Base-by-base conservation (phyloP, 2,329 filamentous ascomycete species). In the Ophiostoma perfectum region DNA sequence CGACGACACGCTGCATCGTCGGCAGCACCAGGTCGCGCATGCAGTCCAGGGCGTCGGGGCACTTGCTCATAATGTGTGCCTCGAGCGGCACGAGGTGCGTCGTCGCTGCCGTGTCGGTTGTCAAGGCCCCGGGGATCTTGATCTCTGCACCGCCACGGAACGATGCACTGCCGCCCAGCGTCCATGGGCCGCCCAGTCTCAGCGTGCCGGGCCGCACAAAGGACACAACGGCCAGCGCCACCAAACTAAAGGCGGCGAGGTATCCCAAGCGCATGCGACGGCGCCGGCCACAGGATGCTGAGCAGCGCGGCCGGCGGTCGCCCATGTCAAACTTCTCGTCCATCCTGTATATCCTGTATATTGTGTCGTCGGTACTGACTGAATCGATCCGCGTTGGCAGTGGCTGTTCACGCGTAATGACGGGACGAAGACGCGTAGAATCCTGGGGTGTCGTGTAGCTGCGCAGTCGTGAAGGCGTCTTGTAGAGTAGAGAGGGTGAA, bases 61-160 rank as follows among this genome's bases (percentile, higher is more conserved):
- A 99, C 83, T 98, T 97, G 80, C 88, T 91, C 89, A 98, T 99
- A 74, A 98, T 95, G 78, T 98, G 94, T 68, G 92, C 91, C 77
- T 99, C 95, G 2, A 99, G 80, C 4, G 92, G 90, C 4, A 98
- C 90, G 69, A 82, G 78, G 62, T 70, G 71, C n/a, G 63, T 44
- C 14, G 60, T 18, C 2, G 8, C 7, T 3, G 38, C 8, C 8
- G 63, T 64, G n/a, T 5, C 7, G 62, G 55, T 39, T 27, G n/a
- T 52, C 2, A 16, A 18, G 8, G 49, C 11, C 2, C 8, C n/a
- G 5, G 36, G 27, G 39, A 36, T 14, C 27, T 14, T 38, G 5
- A n/a, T 60, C 12, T 55, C 49, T 7, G 41, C 6, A 42, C 58
- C 12, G 14, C 58, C 55, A 4, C 14, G 55, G 27, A 60, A 38